A percentile compares a stretch with the other conserved stretches of the same genome.
Evolutionary conservation across 106 monocot genomes (phyloP).

Genomic region (Acorus calamus): DNA sequence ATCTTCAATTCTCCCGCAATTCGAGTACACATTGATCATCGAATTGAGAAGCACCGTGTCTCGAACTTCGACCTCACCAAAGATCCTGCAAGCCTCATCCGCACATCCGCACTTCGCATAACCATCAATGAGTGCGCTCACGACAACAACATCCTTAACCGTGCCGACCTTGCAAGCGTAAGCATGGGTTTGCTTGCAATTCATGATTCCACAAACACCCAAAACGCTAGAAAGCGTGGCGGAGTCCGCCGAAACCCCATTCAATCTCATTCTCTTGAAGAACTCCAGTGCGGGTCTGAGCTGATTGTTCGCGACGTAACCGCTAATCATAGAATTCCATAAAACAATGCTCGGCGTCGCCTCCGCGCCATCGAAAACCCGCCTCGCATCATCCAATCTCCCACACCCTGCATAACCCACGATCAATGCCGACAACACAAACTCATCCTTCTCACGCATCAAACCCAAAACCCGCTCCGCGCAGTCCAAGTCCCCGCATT

Average conservation of each 20-base stretch:
- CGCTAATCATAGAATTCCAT: constrained; percentile 65
- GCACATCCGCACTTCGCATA: constrained; percentile 64
- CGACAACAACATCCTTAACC: constrained; percentile 43
- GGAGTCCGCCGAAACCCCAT: constrained; percentile 24
- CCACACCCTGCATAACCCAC: constrained; percentile 32
- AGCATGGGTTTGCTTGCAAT: constrained; percentile 35
- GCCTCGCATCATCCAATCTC: constrained; percentile 32
- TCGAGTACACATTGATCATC: constrained; percentile 44
- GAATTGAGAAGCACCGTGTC: constrained; percentile 55
- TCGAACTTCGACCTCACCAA: constrained; percentile 44
- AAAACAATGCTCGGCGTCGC: constrained; percentile 22
- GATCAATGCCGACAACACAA: constrained; percentile 51
- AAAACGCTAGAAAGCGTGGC: constrained; percentile 43
- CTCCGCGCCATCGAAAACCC: constrained; percentile 26
- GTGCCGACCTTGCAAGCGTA: constrained; percentile 40
- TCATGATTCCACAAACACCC: constrained; percentile 16
- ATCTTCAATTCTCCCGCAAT: constrained; percentile 38
- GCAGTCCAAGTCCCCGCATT: constrained; percentile 50
- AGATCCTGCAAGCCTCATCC: constrained; percentile 38
- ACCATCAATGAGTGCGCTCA: constrained; percentile 57
- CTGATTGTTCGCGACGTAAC: constrained; percentile 20
- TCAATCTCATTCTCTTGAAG: constrained; percentile 27
- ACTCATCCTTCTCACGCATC: constrained; percentile 40
- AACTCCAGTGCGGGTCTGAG: constrained; percentile 29
- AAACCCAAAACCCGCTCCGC: constrained; percentile 18